phyloP scores from a whole-genome alignment of 345 rosid species.

The Sonneratia alba region DNA sequence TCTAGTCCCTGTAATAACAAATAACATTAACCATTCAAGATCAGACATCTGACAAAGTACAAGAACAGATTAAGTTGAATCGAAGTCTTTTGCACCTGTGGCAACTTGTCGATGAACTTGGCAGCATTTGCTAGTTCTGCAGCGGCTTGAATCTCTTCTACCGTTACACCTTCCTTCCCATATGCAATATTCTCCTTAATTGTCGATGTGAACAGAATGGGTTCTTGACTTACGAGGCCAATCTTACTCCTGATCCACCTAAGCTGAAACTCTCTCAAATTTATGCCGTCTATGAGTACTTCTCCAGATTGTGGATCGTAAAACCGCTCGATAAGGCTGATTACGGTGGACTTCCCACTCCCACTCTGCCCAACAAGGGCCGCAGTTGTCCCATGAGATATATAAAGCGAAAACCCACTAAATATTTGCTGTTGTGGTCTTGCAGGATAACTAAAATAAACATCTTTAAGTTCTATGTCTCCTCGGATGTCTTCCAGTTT shows the following conservation, averaged over 20 bases:
- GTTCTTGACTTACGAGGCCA: conserved; percentile 83
- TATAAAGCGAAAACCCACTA: conserved; percentile 53
- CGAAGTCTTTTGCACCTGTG: conserved; percentile 28
- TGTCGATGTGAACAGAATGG: conserved; percentile 57
- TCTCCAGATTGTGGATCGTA: conserved; percentile 68
- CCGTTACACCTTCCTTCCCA: conserved; percentile 68
- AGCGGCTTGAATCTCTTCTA: conserved; percentile 54
- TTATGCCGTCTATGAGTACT: conserved; percentile 56
- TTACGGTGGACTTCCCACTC: conserved; percentile 79
- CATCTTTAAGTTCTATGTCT: conserved; percentile 55
- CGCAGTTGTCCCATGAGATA: conserved; percentile 62
- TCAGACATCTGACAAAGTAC: neutral
- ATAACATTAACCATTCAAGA: neutral
- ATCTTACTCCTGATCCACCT: conserved; percentile 69
- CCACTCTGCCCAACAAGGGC: conserved; percentile 90
- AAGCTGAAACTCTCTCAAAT: conserved; percentile 58
- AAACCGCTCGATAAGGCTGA: conserved; percentile 70
- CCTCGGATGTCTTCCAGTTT: conserved; percentile 51
- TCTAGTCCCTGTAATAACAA: conserved; percentile 44
- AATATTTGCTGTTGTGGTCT: conserved; percentile 66
- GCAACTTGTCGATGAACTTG: conserved; percentile 62
- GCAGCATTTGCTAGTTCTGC: conserved; percentile 73
- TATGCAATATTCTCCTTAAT: conserved; percentile 64
- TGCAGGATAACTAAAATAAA: conserved; percentile 65
- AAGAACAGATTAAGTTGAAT: neutral